These are phyloP conservation scores for Aleurites moluccanus DNA, from an alignment of 441 rosid genomes.

Conservation along the genomic window DNA sequence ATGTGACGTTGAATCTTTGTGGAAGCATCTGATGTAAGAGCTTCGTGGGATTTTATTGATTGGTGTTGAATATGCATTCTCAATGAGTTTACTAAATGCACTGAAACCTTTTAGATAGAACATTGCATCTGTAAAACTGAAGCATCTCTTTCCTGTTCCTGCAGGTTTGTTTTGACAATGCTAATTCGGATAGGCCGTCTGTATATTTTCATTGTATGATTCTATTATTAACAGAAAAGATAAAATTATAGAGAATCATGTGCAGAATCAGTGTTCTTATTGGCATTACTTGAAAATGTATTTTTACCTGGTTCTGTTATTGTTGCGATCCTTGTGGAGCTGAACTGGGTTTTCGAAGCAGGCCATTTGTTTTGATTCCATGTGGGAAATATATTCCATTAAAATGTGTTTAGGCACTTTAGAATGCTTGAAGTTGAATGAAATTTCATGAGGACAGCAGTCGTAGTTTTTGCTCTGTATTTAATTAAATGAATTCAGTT, in stretches of 20 bases:
- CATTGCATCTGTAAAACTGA: slow-evolving; percentile 63
- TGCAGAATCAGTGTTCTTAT: slow-evolving; percentile 29
- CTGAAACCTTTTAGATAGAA: slow-evolving; percentile 28
- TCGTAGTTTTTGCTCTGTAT: not conserved
- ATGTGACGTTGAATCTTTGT: slow-evolving; percentile 24
- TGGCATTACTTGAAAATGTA: slow-evolving; percentile 24
- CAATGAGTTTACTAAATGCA: slow-evolving; percentile 23
- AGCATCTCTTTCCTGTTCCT: slow-evolving; percentile 82
- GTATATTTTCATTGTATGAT: slow-evolving; percentile 50
- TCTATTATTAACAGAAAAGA: slow-evolving; percentile 35
- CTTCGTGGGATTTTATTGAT: slow-evolving; percentile 9
- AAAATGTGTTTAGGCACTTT: not conserved
- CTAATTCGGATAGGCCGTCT: slow-evolving; percentile 79
- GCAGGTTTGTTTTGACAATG: slow-evolving; percentile 97
- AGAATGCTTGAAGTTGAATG: not conserved
- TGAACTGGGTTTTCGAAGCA: slow-evolving; percentile 19
- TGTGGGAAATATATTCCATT: not conserved
- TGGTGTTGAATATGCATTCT: slow-evolving; percentile 13
- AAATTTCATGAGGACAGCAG: not conserved
- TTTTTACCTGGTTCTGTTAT: slow-evolving; percentile 16
- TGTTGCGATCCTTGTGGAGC: slow-evolving; percentile 20
- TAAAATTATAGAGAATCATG: slow-evolving; percentile 23
- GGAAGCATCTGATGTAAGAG: slow-evolving; percentile 7
- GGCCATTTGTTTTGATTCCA: slow-evolving; percentile 20
- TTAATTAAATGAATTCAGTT: not conserved